Conservation (phyloP, 345 rosid genomes). For the Arabidopsis suecica region DNA sequence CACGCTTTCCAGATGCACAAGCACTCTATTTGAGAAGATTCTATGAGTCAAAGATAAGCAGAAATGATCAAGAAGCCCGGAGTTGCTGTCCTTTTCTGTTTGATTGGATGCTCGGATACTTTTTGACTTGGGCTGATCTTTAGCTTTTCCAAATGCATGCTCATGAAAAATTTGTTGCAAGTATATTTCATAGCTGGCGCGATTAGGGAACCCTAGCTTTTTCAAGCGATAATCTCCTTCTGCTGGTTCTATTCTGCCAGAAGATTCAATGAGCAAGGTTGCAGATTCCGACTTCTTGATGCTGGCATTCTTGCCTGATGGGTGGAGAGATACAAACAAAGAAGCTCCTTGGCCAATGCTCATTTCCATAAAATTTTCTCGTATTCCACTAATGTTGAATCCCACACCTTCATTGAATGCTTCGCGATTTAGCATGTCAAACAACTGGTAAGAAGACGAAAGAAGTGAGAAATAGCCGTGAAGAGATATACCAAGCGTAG, state of each 20-base stretch:
- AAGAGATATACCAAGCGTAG: conserved; percentile 8
- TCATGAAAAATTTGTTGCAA: conserved; percentile 83
- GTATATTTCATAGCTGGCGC: conserved; percentile 74
- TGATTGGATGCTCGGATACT: conserved; percentile 53
- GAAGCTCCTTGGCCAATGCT: conserved; percentile 78
- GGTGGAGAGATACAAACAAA: conserved; percentile 67
- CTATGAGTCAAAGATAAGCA: conserved; percentile 88
- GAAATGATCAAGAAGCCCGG: conserved; percentile 84
- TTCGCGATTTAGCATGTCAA: conserved; percentile 81
- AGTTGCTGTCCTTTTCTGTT: conserved; percentile 56
- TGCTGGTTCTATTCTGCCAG: conserved; percentile 51
- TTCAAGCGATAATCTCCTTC: conserved; percentile 44
- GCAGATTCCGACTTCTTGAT: conserved; percentile 50
- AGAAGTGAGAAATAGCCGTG: conserved; percentile 32
- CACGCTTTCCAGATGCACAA: conserved; percentile 76
- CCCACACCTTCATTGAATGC: conserved; percentile 76
- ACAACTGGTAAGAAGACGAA: conserved; percentile 62
- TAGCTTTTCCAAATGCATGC: conserved; percentile 58
- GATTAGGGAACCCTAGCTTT: conserved; percentile 58
- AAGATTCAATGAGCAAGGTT: conserved; percentile 52
- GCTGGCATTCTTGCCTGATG: conserved; percentile 50
- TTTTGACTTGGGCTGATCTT: conserved; percentile 53
- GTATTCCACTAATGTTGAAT: conserved; percentile 79
- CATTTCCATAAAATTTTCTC: conserved; percentile 78
- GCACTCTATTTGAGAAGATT: conserved; percentile 77